These are phyloP conservation scores for Puccinia hordei DNA, from an alignment of 1,284 basidiomycete species.

Conservation along the genomic window DNA sequence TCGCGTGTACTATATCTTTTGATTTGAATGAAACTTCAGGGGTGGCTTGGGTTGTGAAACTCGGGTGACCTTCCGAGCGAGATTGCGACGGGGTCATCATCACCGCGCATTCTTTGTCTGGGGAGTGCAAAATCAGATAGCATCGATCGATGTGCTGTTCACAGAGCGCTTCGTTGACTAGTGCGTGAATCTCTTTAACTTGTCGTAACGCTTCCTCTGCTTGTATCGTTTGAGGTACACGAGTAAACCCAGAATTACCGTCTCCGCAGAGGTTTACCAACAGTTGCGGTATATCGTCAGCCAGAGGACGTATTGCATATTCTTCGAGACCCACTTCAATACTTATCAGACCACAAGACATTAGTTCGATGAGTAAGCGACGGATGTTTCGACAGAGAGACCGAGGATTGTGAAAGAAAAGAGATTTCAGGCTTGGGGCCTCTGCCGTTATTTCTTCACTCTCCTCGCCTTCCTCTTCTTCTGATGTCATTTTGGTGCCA, in stretches of 20 bases:
- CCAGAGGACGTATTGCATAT: slow-evolving; percentile 24
- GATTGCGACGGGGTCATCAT: slow-evolving; percentile 11
- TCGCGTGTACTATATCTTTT: neutral
- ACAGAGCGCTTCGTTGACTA: slow-evolving; percentile 21
- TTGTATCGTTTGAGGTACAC: slow-evolving; percentile 3
- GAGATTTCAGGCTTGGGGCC: neutral
- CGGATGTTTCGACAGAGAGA: slow-evolving; percentile 33
- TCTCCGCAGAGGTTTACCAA: slow-evolving; percentile 22
- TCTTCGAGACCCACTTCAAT: slow-evolving; percentile 45
- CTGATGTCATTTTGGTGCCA: slow-evolving; percentile 25
- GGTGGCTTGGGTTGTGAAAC: neutral
- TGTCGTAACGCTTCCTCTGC: slow-evolving; percentile 33
- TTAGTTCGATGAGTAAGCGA: slow-evolving; percentile 35
- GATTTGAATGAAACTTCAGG: neutral
- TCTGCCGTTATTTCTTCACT: slow-evolving; percentile 24
- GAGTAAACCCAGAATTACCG: neutral
- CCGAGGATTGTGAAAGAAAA: slow-evolving; percentile 25
- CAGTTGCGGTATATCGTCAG: slow-evolving; percentile 33
- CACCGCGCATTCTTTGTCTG: slow-evolving; percentile 10
- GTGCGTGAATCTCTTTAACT: slow-evolving; percentile 15
- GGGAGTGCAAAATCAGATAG: neutral
- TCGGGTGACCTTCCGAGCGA: neutral
- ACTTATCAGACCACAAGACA: slow-evolving; percentile 39
- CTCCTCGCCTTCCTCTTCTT: slow-evolving; percentile 49
- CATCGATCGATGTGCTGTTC: slow-evolving; percentile 5